phyloP scores from a whole-genome alignment of 805 yeast genomes.

The Saccharomyces jurei region DNA sequence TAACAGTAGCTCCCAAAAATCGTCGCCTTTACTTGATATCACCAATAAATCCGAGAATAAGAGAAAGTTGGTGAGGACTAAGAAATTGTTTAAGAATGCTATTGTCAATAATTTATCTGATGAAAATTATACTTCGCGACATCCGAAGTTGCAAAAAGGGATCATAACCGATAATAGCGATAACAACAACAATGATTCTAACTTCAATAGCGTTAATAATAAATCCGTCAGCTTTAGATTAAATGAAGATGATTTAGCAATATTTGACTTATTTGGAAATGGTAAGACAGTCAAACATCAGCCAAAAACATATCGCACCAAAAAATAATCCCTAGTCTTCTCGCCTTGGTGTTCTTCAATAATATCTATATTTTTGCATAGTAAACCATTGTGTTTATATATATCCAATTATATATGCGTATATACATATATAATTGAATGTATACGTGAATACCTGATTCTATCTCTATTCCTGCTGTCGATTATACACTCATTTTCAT shows the following conservation, averaged over 20 bases:
- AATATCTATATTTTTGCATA: neutral
- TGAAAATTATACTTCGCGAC: conserved; percentile 9
- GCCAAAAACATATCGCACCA: conserved; percentile 22
- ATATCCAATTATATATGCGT: conserved; percentile 7
- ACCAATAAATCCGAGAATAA: conserved; percentile 14
- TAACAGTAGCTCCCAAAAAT: conserved; percentile 5
- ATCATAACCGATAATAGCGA: neutral
- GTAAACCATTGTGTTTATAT: neutral
- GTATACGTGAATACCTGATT: neutral
- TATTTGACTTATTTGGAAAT: conserved; percentile 36
- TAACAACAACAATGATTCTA: neutral
- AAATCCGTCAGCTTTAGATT: conserved; percentile 20
- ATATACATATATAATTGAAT: neutral
- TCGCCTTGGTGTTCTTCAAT: neutral
- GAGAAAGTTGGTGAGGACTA: conserved; percentile 3
- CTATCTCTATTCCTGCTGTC: conserved; percentile 23
- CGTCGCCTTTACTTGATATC: conserved; percentile 7
- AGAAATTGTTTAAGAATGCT: conserved; percentile 24
- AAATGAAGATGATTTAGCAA: conserved; percentile 31
- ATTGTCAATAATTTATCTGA: conserved; percentile 25
- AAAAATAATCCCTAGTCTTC: conserved; percentile 1
- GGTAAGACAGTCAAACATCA: conserved; percentile 14
- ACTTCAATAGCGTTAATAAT: neutral
- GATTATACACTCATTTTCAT: conserved; percentile 94
- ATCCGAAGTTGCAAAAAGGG: conserved; percentile 1